These are phyloP conservation scores for Curvularia sp. DNA, from an alignment of 2,329 filamentous ascomycete species.

Conservation along the genomic window DNA sequence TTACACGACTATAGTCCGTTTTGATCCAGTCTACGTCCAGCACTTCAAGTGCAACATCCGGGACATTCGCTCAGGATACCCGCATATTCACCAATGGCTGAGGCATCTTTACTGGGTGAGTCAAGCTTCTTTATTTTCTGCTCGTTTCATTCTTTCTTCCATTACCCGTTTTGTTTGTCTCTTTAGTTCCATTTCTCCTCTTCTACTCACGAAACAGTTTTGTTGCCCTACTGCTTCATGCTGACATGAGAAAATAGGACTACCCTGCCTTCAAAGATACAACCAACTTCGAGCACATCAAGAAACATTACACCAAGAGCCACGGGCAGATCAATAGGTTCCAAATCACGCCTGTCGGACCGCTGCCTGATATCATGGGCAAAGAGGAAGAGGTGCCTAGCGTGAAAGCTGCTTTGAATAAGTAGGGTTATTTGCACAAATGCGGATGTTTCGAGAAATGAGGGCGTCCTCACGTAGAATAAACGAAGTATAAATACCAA, in stretches of 20 bases:
- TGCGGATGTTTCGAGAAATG: neutral
- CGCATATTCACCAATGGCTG: conserved; percentile 80
- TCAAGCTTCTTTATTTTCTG: neutral
- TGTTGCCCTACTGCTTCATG: neutral
- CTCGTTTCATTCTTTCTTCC: neutral
- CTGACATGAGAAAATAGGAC: conserved; percentile 49
- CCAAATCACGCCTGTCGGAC: conserved; percentile 83
- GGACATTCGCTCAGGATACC: conserved; percentile 85
- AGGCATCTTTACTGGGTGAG: conserved; percentile 77
- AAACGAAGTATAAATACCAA: neutral
- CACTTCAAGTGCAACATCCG: conserved; percentile 81
- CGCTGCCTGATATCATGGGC: conserved; percentile 79
- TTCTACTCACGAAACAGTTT: neutral
- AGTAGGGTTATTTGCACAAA: conserved; percentile 1
- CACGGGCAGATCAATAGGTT: conserved; percentile 70
- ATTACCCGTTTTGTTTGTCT: neutral
- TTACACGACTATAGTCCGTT: conserved; percentile 67
- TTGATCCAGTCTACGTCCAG: conserved; percentile 62
- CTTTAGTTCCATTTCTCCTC: neutral
- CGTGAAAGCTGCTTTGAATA: conserved; percentile 46
- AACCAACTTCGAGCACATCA: conserved; percentile 95
- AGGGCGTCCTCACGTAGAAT: neutral
- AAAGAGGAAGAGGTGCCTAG: conserved; percentile 78
- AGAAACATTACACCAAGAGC: conserved; percentile 74
- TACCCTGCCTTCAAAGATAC: conserved; percentile 78